Base-by-base conservation (phyloP, 192 early-diverging fungal species). In the Coemansia sp. region DNA sequence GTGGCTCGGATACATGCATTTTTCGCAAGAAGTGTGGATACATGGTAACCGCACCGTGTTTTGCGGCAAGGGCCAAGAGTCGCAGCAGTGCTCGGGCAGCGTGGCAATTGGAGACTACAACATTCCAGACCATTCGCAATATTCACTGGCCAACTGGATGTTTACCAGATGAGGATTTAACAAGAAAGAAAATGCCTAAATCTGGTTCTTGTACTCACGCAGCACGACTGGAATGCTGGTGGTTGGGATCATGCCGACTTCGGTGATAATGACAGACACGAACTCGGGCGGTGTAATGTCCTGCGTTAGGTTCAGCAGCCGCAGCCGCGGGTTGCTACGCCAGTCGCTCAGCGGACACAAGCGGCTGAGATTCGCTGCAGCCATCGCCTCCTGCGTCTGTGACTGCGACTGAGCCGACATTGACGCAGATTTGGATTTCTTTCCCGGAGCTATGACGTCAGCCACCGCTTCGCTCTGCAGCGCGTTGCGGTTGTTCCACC, bases 281-380 rank as follows among this genome's bases (percentile, higher is more conserved):
- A 91, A 95, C 67, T 94, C 86, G 41, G 95, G 88, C 32, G 97
- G 96, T 2, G 96, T 99, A 43, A 98, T 84, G 74, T 99, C 97
- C 72, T 98, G 96, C 60, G 91, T 73, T 5, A 97, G 71, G 61
- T 96, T 98, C 66, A 99, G 76, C 50, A 97, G 73, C 66, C 90
- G 91, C 55, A 98, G 71, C 60, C 88, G 86, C 24, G 84, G 81
- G 2, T 88, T 84, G 6, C 90, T 79, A 56, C 89, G 86, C 97
- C 97, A 99, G 47, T 86, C 79, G 53, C 60, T 78, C 67, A 85
- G 70, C 27, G 83, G 70, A 47, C 68, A 71, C 19, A 54, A 51
- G 1, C 39, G 27, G 64, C 65, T 72, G 25, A 76, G 56, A 4
- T 45, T 39, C 23, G 59, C 41, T 35, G 54, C 24, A 8, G 70